Percentiles rank a stretch among this genome's conserved stretches.
Evolutionary conservation across 306 rosid species (phyloP).

Genomic region (Dicorynia guianensis): DNA sequence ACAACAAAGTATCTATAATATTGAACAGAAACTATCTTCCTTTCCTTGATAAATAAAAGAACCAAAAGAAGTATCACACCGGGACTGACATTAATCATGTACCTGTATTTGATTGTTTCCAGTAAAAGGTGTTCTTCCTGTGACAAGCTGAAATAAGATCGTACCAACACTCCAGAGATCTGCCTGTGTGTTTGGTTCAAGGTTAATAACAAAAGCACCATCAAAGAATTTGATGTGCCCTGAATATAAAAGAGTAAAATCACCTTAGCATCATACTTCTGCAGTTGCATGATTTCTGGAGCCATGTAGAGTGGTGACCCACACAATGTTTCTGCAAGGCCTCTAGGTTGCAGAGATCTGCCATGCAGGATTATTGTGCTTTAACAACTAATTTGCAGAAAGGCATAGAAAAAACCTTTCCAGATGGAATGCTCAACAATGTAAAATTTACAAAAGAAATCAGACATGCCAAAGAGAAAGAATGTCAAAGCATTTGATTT

Average conservation of each 20-base stretch:
- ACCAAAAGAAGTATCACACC: neutral
- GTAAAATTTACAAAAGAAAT: conserved; percentile 1
- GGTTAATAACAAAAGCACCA: conserved; percentile 52
- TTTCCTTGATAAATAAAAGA: conserved; percentile 20
- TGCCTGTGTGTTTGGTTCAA: conserved; percentile 79
- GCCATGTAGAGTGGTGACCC: conserved; percentile 99
- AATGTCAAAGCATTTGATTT: conserved; percentile 28
- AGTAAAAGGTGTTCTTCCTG: conserved; percentile 93
- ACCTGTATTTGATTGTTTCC: conserved; percentile 97
- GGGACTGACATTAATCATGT: conserved; percentile 9
- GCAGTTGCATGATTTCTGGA: conserved; percentile 99
- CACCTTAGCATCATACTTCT: conserved; percentile 99
- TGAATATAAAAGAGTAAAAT: conserved; percentile 34
- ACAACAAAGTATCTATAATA: conserved; percentile 23
- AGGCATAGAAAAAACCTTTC: conserved; percentile 12
- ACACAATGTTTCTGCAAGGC: conserved; percentile 99
- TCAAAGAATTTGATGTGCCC: conserved; percentile 21
- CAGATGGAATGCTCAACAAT: conserved; percentile 24
- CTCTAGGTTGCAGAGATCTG: conserved; percentile 93
- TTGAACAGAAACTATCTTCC: conserved; percentile 6
- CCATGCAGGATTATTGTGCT: conserved; percentile 35
- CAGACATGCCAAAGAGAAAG: conserved; percentile 16
- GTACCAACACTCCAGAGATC: conserved; percentile 99
- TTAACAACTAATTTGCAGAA: conserved; percentile 34
- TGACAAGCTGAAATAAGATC: conserved; percentile 91